Evolutionary conservation across 495 filamentous ascomycete species (phyloP).

Genomic region (Elaphomyces granulatus): DNA sequence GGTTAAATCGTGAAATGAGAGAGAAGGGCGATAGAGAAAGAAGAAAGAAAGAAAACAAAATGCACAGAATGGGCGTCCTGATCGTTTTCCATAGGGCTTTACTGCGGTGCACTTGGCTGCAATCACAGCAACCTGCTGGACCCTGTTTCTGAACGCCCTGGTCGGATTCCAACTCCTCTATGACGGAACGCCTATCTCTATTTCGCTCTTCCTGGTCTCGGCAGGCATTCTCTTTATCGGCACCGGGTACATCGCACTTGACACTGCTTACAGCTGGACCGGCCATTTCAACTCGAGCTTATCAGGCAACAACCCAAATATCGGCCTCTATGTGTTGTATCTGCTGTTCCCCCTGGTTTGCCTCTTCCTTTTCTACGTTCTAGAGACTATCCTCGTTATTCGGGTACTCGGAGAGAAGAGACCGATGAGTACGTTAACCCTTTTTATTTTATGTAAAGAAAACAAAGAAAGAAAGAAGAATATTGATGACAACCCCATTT

Average conservation of each 20-base stretch:
- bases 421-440: constrained; percentile 75
- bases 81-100: constrained; percentile 51
- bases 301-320: constrained; percentile 46
- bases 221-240: constrained; percentile 65
- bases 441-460: no score
- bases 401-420: constrained; percentile 69
- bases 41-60: no score
- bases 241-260: constrained; percentile 88
- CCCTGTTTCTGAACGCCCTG: constrained; percentile 79
- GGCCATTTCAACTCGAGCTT: constrained; percentile 51
- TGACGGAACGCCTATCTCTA: constrained; percentile 74
- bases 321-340: constrained; percentile 87
- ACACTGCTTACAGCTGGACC: constrained; percentile 83
- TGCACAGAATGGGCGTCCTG: constrained; percentile 1
- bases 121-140: constrained; percentile 79
- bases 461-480: no score
- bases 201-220: constrained; percentile 61
- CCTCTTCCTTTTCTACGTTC: constrained; percentile 63
- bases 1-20: no score
- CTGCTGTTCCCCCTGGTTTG: constrained; percentile 84
- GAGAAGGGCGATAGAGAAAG: no score
- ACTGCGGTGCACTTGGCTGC: constrained; percentile 84
- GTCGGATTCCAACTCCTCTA: constrained; percentile 91
- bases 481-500: no score
- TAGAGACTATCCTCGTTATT: constrained; percentile 73